Evolutionary conservation across 2,329 filamentous ascomycete species (phyloP).

Genomic region (Fusarium albosuccineum): DNA sequence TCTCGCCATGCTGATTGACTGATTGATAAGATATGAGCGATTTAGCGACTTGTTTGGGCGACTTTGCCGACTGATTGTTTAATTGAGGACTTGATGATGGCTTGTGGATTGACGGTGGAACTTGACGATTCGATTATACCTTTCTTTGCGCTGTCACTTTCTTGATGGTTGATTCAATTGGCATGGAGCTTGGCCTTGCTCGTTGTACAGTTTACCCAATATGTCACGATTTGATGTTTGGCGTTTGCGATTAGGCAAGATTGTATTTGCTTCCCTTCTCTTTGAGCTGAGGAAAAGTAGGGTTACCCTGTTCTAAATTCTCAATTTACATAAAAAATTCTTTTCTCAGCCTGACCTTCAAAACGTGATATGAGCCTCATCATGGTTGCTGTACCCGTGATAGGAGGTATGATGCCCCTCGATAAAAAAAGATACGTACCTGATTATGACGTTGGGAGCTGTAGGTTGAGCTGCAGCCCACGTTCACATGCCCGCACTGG

Average conservation of each 20-base stretch:
- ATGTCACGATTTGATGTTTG: slow-evolving; percentile 36
- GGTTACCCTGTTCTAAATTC: slow-evolving; percentile 12
- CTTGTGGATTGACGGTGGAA: slow-evolving; percentile 15
- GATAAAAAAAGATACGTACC: slow-evolving; percentile 32
- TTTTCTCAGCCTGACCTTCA: not conserved
- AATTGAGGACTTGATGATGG: slow-evolving; percentile 13
- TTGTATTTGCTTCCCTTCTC: slow-evolving; percentile 35
- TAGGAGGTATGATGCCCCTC: not conserved
- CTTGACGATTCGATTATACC: slow-evolving; percentile 35
- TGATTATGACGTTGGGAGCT: slow-evolving; percentile 41
- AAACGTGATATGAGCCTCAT: not conserved
- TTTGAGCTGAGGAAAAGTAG: slow-evolving; percentile 17
- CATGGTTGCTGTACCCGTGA: not conserved
- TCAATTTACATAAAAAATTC: slow-evolving; percentile 1
- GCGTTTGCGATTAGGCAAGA: slow-evolving; percentile 28
- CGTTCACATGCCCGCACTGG: slow-evolving; percentile 42
- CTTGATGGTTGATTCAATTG: slow-evolving; percentile 21
- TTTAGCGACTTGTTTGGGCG: slow-evolving; percentile 18
- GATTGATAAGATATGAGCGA: slow-evolving; percentile 22
- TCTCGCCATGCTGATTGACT: slow-evolving; percentile 64
- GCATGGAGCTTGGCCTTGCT: slow-evolving; percentile 28
- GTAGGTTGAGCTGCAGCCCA: slow-evolving; percentile 19
- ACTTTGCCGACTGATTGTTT: slow-evolving; percentile 12
- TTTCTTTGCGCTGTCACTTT: slow-evolving; percentile 31
- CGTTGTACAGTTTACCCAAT: slow-evolving; percentile 14